Conservation (phyloP, 345 rosid genomes). For the Odontarrhena argentea region DNA sequence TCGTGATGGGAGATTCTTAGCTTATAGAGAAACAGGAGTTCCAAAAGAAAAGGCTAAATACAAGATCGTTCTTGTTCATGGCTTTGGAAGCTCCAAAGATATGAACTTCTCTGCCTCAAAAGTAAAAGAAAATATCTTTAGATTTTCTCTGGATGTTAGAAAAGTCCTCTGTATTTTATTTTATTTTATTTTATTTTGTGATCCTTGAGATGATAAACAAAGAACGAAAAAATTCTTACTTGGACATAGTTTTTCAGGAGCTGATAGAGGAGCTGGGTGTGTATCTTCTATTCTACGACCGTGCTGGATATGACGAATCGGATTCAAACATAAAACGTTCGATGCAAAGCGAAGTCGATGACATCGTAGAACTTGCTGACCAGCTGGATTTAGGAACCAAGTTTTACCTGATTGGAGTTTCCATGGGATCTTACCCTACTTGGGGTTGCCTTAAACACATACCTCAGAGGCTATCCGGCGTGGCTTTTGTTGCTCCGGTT, state of each 20-base stretch:
- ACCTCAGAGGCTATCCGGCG: conserved; percentile 88
- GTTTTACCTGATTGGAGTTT: conserved; percentile 76
- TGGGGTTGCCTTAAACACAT: conserved; percentile 89
- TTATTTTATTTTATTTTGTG: background rate
- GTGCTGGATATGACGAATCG: conserved; percentile 91
- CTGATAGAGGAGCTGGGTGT: conserved; percentile 67
- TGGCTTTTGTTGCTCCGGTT: conserved; percentile 69
- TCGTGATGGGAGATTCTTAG: conserved; percentile 71
- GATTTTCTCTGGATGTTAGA: background rate
- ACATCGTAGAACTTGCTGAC: conserved; percentile 80
- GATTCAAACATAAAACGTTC: conserved; percentile 63
- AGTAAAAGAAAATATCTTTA: conserved; percentile 41
- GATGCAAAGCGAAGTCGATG: conserved; percentile 71
- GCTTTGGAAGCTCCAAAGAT: conserved; percentile 96
- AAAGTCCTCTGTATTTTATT: conserved; percentile 6
- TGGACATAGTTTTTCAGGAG: conserved; percentile 53
- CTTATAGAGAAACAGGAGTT: conserved; percentile 76
- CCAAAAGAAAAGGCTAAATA: conserved; percentile 57
- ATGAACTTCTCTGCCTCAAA: conserved; percentile 76
- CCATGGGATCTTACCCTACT: conserved; percentile 85
- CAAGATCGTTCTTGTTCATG: conserved; percentile 76
- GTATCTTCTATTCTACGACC: conserved; percentile 67
- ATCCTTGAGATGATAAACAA: background rate
- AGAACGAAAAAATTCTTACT: background rate
- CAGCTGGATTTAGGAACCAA: conserved; percentile 65